A percentile compares a stretch with the other conserved stretches of the same genome.
These are phyloP conservation scores for Kluyveromyces sp. DNA, from an alignment of 1,139 yeast genomes.

Conservation along the genomic window DNA sequence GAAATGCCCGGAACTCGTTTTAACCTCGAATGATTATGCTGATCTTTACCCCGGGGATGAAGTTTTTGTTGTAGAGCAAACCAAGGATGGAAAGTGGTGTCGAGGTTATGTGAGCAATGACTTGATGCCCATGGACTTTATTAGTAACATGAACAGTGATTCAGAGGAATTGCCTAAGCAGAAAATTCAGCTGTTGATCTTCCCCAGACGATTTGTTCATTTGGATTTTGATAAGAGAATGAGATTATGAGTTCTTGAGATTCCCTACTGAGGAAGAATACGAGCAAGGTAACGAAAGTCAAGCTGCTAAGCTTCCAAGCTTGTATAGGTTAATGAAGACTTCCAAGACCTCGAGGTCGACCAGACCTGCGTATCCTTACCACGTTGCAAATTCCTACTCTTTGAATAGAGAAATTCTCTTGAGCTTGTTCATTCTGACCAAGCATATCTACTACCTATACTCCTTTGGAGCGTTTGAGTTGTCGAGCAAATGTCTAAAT, in stretches of 20 bases:
- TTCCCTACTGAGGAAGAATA: constrained; percentile 25
- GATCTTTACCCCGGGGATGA: constrained; percentile 77
- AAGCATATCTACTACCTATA: constrained; percentile 64
- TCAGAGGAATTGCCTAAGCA: constrained; percentile 54
- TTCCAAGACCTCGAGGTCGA: constrained; percentile 13
- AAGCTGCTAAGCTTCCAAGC: constrained; percentile 33
- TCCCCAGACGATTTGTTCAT: constrained; percentile 50
- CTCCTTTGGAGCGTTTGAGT: constrained; percentile 62
- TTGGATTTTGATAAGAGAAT: constrained; percentile 25
- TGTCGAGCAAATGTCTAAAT: constrained; percentile 44
- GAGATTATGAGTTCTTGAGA: constrained; percentile 24
- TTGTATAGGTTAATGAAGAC: constrained; percentile 27
- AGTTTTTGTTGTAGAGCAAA: constrained; percentile 61
- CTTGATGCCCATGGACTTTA: constrained; percentile 64
- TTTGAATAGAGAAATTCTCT: constrained; percentile 48
- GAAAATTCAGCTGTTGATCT: constrained; percentile 44
- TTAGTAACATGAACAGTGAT: constrained; percentile 39
- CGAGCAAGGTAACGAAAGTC: constrained; percentile 2
- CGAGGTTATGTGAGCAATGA: constrained; percentile 61
- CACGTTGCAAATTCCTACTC: constrained; percentile 38
- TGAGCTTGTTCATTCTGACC: constrained; percentile 49
- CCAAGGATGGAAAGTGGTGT: constrained; percentile 61
- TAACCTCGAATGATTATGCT: constrained; percentile 31
- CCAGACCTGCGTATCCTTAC: constrained; percentile 50
- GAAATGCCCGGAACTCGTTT: constrained; percentile 27